phyloP scores from a whole-genome alignment of 192 early-diverging fungal genomes.

The Podila horticola region DNA sequence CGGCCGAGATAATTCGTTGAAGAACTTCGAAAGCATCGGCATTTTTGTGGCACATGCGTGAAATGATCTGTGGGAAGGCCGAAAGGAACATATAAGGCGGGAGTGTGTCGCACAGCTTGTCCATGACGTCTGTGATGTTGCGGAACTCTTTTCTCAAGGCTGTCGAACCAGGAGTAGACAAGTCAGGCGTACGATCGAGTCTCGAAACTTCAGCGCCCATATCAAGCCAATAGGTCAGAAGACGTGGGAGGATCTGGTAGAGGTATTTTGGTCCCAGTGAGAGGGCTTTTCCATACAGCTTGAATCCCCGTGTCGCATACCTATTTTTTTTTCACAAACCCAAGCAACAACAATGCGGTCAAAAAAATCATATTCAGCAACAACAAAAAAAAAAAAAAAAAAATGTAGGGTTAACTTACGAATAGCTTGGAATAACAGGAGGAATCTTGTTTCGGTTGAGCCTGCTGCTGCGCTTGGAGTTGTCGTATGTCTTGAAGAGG shows the following conservation, averaged over 20 bases:
- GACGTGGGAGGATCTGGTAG: constrained; percentile 84
- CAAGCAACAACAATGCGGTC: not conserved
- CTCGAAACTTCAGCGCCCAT: constrained; percentile 56
- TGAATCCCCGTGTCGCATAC: constrained; percentile 17
- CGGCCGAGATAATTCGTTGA: constrained; percentile 74
- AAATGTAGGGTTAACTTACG: not conserved
- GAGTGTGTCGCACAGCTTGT: constrained; percentile 52
- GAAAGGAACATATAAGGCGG: constrained; percentile 65
- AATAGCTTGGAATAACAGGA: not conserved
- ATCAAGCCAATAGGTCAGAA: constrained; percentile 89
- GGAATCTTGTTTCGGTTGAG: no score
- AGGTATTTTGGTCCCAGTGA: constrained; percentile 79
- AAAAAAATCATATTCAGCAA: no score
- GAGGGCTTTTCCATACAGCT: constrained; percentile 59
- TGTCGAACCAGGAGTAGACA: no score
- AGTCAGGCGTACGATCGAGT: no score
- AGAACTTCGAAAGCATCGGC: constrained; percentile 70
- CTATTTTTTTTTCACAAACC: not conserved
- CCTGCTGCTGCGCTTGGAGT: constrained; percentile 8
- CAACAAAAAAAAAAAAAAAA: no score
- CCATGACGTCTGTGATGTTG: constrained; percentile 60
- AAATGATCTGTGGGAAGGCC: constrained; percentile 88
- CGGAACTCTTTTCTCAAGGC: constrained; percentile 46
- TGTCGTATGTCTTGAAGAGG: constrained; percentile 64
- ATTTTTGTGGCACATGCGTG: constrained; percentile 83